Evolutionary conservation across 352 stramenopile genomes (phyloP), one percentile per base, ranked within the genome.

Genomic region (Saprolegnia diclina): DNA sequence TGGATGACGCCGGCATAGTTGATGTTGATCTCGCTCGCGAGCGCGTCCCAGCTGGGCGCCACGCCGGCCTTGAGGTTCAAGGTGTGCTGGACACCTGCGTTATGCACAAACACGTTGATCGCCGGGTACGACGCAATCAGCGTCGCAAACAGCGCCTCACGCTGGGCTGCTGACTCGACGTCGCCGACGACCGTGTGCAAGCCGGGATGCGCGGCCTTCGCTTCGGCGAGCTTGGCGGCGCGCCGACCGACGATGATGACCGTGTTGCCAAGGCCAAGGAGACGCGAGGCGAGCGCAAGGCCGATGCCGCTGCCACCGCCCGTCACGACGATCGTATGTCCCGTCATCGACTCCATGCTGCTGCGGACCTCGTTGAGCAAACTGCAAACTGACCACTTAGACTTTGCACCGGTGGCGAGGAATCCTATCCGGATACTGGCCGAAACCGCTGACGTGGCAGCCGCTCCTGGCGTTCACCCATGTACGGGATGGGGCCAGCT

Each of bases 31-130:
- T 72, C 65, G 55, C 59, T 65, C n/a, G 14, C 24, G 4, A 67
- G 40, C 16, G 54, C 57, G 5, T 24, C 53, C 55, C 65, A 65
- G 55, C 57, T 24, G 1, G 55, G 55, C 16, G 35, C 26, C 19
- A 65, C 22, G 19, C 65, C 65, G 37, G 56, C 5, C 32, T 10
- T 61, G 45, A 67, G 13, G 57, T 72, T 42, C 59, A 67, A 18
- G 19, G 55, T 16, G 0, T 54, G 65, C 42, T 72, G 65, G 57
- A 72, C 56, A 10, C 65, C 65, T 45, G 57, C 65, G 44, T 72
- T 72, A 37, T 72, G 24, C 29, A 72, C 59, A 67, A 72, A 65
- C 5, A 72, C 59, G 3, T 72, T 64, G 44, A 72, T 56, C 7
- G 29, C 56, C 26, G 65, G 65, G 32, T 59, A 52, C 38, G 55